Conservation (phyloP, 345 rosid genomes). For the Euphorbia tirucalli region DNA sequence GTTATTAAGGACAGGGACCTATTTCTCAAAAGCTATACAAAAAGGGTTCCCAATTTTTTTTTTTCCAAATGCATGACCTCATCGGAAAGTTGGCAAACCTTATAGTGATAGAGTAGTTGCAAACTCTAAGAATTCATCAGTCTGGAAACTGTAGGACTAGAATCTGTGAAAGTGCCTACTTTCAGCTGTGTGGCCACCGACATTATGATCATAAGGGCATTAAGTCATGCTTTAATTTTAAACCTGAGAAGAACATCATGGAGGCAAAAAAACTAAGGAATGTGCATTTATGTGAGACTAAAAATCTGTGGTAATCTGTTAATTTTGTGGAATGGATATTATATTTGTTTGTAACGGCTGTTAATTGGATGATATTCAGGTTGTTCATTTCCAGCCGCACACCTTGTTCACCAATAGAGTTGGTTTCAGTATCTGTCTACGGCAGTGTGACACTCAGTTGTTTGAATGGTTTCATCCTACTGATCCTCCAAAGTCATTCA, state of each 20-base stretch:
- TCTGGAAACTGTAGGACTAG: conserved; percentile 1
- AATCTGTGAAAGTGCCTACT: neutral
- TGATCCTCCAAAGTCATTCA: conserved; percentile 75
- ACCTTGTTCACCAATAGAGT: conserved; percentile 78
- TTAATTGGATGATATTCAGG: conserved; percentile 49
- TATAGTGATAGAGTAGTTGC: neutral
- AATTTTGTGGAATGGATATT: conserved; percentile 17
- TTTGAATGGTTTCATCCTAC: conserved; percentile 82
- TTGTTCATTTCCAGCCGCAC: conserved; percentile 87
- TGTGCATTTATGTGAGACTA: neutral
- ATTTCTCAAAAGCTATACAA: neutral
- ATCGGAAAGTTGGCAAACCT: neutral
- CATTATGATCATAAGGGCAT: neutral
- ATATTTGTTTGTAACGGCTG: conserved; percentile 20
- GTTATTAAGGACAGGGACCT: neutral
- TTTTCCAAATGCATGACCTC: neutral
- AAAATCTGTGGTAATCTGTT: conserved; percentile 3
- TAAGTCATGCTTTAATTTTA: neutral
- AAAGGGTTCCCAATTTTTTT: neutral
- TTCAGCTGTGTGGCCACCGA: neutral
- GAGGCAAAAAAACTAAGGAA: neutral
- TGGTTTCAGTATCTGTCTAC: conserved; percentile 73
- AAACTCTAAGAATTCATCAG: neutral
- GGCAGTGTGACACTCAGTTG: conserved; percentile 75
- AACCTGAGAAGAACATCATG: neutral